Conservation (phyloP, 805 yeast species). For the Myxozyma neotropica region DNA sequence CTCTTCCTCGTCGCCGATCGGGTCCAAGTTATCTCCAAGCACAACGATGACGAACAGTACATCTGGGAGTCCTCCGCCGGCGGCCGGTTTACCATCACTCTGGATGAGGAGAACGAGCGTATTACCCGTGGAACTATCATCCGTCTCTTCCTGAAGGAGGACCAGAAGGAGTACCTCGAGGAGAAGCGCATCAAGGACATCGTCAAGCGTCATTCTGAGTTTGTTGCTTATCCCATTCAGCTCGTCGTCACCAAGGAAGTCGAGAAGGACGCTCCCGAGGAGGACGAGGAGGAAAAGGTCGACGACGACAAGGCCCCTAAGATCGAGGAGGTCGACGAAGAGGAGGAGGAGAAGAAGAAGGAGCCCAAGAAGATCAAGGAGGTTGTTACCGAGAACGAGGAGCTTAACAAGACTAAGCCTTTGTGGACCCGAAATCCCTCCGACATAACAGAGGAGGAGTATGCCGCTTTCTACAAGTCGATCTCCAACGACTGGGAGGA, state of each 20-base stretch:
- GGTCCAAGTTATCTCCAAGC: constrained; percentile 97
- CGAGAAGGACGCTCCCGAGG: constrained; percentile 92
- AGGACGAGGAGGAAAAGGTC: constrained; percentile 56
- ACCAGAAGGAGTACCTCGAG: constrained; percentile 97
- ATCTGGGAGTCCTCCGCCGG: constrained; percentile 99
- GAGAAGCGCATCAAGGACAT: constrained; percentile 99
- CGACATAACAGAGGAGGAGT: constrained; percentile 96
- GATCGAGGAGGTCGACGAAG: constrained; percentile 73
- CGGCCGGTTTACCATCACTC: constrained; percentile 95
- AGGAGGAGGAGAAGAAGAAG: constrained; percentile 68
- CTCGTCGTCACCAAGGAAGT: constrained; percentile 97
- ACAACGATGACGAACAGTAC: constrained; percentile 99
- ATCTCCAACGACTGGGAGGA: constrained; percentile 99
- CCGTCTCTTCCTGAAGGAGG: constrained; percentile 97
- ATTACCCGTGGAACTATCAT: constrained; percentile 93
- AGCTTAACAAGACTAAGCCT: constrained; percentile 98
- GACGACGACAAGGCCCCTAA: constrained; percentile 73
- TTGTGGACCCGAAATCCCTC: constrained; percentile 99
- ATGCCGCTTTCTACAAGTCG: constrained; percentile 98
- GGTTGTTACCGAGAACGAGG: constrained; percentile 93
- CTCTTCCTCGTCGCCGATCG: constrained; percentile 98
- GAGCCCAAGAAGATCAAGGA: constrained; percentile 91
- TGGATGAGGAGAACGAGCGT: constrained; percentile 83
- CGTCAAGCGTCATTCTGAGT: constrained; percentile 98
- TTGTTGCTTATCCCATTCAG: constrained; percentile 98